Percentiles rank a stretch among this genome's conserved stretches.
These are phyloP conservation scores for Solanum peruvianum DNA, from an alignment of 257 asterid species.

Conservation along the genomic window DNA sequence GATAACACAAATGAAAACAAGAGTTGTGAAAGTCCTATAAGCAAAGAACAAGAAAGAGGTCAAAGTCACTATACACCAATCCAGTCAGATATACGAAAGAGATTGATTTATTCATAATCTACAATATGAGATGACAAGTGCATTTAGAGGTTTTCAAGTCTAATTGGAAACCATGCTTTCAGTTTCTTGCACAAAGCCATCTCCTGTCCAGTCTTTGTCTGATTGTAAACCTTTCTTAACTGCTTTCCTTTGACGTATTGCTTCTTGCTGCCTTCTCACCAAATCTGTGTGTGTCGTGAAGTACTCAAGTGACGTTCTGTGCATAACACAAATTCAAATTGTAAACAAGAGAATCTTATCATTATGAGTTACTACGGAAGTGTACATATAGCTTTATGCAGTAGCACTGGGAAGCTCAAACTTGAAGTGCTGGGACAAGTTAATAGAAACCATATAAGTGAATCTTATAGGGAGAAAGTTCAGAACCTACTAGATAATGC, in stretches of 20 bases:
- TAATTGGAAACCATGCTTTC: slow-evolving; percentile 66
- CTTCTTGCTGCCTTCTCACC: slow-evolving; percentile 70
- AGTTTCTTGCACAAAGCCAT: slow-evolving; percentile 81
- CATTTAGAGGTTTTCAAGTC: background rate
- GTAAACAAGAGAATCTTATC: background rate
- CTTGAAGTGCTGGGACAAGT: background rate
- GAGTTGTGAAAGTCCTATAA: background rate
- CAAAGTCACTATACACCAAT: background rate
- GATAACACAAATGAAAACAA: background rate
- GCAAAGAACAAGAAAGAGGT: background rate
- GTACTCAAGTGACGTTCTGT: slow-evolving; percentile 64
- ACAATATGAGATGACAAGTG: background rate
- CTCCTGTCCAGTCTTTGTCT: slow-evolving; percentile 96
- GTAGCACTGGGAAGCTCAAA: background rate
- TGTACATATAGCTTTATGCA: background rate
- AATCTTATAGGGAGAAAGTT: background rate
- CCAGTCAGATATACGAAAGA: background rate
- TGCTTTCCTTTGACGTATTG: slow-evolving; percentile 66
- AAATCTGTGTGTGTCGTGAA: slow-evolving; percentile 83
- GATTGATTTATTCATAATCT: background rate
- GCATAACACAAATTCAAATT: background rate
- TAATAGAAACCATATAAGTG: background rate
- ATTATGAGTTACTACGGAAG: background rate
- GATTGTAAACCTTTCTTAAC: slow-evolving; percentile 74
- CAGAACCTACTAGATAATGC: background rate